A percentile compares a stretch with the other conserved stretches of the same genome.
These are phyloP conservation scores for Saccharomyces jurei DNA, from an alignment of 805 yeast genomes.

Conservation along the genomic window DNA sequence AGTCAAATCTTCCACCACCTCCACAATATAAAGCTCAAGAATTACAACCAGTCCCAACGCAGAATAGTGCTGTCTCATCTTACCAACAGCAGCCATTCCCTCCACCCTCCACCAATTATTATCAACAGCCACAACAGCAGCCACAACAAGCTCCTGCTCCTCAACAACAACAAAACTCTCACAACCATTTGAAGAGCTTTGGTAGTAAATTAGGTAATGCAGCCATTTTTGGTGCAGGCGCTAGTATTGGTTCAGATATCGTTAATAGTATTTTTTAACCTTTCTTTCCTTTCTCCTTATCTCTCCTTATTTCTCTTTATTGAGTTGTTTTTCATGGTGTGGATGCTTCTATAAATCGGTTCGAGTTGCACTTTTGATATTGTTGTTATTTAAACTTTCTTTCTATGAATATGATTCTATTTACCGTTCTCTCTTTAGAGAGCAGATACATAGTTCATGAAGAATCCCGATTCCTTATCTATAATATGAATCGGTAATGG, in stretches of 20 bases:
- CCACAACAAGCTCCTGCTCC: conserved; percentile 30
- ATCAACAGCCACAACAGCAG: conserved; percentile 33
- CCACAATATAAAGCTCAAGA: conserved; percentile 18
- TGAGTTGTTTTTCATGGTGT: background rate
- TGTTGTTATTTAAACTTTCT: background rate
- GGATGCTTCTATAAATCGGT: background rate
- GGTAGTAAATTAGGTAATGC: conserved; percentile 84
- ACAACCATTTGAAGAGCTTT: conserved; percentile 44
- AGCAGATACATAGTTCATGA: background rate
- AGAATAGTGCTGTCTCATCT: conserved; percentile 7
- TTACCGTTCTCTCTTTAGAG: background rate
- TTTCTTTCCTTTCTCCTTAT: too few species aligned
- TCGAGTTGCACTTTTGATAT: background rate
- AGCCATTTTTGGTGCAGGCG: conserved; percentile 95
- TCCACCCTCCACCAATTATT: conserved; percentile 43
- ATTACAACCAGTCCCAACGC: conserved; percentile 9
- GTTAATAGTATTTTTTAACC: conserved; percentile 59
- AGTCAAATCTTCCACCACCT: conserved; percentile 17
- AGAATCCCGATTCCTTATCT: background rate
- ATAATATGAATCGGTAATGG: background rate
- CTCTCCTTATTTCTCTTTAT: background rate
- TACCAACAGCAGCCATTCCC: conserved; percentile 35
- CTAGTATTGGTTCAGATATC: conserved; percentile 78
- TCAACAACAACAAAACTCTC: conserved; percentile 25
- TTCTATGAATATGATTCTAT: background rate